Evolutionary conservation across 768 basidiomycete species (phyloP).

Genomic region (Phanerodontia chrysosporium): DNA sequence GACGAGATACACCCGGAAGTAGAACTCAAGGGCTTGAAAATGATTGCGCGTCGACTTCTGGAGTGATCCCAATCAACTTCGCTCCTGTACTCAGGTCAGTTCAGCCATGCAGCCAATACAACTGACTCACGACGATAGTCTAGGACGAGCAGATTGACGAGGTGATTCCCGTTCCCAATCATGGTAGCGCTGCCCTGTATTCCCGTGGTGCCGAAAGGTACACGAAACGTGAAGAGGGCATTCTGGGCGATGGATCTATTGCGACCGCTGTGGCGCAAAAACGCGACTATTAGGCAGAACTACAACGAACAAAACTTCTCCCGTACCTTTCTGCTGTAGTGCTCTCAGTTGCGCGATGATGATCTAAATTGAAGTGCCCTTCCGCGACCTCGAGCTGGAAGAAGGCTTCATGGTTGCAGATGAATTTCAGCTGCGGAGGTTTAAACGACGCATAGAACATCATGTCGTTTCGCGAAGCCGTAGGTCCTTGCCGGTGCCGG

Average conservation of each 20-base stretch:
- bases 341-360: not conserved
- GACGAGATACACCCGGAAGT: conserved; percentile 20
- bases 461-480: conserved; percentile 6
- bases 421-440: conserved; percentile 21
- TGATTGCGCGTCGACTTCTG: not conserved
- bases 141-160: conserved; percentile 12
- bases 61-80: not conserved
- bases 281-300: not conserved
- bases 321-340: conserved; percentile 5
- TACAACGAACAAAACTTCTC: not conserved
- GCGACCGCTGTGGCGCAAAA: not conserved
- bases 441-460: conserved; percentile 17
- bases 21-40: conserved; percentile 8
- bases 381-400: conserved; percentile 18
- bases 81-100: not conserved
- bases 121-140: conserved; percentile 12
- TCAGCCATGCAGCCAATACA: not conserved
- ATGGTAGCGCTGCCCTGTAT: conserved; percentile 9
- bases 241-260: not conserved
- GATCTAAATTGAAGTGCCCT: conserved; percentile 23
- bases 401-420: conserved; percentile 29
- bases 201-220: conserved; percentile 13
- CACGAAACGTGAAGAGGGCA: conserved; percentile 16
- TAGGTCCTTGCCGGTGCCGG: conserved; percentile 4
- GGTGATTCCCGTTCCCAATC: conserved; percentile 14